phyloP scores from a whole-genome alignment of 306 rosid species.

The Herpetospermum pedunculosum region DNA sequence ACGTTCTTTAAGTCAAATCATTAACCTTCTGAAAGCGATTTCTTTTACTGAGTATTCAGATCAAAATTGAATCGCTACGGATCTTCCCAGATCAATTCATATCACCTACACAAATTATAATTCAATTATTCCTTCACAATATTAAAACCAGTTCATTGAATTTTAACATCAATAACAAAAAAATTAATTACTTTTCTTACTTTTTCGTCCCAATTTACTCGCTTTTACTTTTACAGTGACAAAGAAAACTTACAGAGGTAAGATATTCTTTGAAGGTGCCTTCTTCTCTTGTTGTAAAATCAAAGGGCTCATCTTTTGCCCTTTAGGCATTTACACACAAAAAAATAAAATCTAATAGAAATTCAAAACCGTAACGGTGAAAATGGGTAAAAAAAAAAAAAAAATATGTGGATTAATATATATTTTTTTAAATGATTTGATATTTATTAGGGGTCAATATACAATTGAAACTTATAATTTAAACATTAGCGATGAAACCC shows the following conservation, averaged over 20 bases:
- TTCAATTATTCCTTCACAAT: neutral
- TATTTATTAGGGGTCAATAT: no score
- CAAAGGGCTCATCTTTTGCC: neutral
- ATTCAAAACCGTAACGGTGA: neutral
- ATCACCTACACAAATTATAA: neutral
- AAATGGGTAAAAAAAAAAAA: neutral
- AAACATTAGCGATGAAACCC: no score
- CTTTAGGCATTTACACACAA: no score
- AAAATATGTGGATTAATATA: neutral
- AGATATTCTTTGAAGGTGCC: neutral
- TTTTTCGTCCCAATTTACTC: neutral
- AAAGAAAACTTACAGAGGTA: neutral
- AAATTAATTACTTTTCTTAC: neutral
- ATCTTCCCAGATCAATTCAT: neutral
- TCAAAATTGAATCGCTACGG: no score
- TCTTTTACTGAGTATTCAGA: no score
- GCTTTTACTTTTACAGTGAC: neutral
- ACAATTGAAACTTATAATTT: no score
- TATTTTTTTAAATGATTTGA: neutral
- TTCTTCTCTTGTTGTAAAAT: neutral
- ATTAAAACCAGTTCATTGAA: neutral
- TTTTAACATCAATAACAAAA: neutral
- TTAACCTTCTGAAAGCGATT: neutral
- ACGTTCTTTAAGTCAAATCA: slow-evolving; percentile 6
- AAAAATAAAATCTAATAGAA: no score